phyloP scores from a whole-genome alignment of 768 basidiomycete genomes.

The Russula foetens region DNA sequence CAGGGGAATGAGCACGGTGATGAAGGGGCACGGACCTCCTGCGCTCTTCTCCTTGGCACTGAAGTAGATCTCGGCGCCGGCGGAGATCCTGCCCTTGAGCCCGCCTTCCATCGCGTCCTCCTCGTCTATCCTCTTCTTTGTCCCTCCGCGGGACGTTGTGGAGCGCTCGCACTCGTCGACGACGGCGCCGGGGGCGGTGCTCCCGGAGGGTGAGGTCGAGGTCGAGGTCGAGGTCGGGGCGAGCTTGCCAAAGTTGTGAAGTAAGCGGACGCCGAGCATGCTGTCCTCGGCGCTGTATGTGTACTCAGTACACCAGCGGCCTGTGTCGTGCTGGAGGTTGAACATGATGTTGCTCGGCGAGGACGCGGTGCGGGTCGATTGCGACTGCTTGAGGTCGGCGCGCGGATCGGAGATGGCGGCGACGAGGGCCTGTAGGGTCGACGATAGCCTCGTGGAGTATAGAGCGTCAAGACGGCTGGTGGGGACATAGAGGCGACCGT shows the following conservation, averaged over 20 bases:
- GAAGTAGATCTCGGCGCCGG: conserved; percentile 90
- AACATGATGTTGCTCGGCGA: conserved; percentile 63
- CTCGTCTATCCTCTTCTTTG: conserved; percentile 81
- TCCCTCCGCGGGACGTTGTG: conserved; percentile 22
- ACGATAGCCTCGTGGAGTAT: conserved; percentile 72
- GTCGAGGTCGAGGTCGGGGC: conserved; percentile 23
- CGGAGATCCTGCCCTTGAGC: conserved; percentile 80
- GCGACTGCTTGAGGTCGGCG: conserved; percentile 37
- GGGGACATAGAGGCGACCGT: conserved; percentile 87
- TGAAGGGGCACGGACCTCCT: conserved; percentile 46
- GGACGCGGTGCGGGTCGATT: conserved; percentile 36
- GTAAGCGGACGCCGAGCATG: conserved; percentile 82
- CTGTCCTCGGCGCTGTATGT: conserved; percentile 91
- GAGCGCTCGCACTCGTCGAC: conserved; percentile 28
- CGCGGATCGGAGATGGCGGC: conserved; percentile 81
- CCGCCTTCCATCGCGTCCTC: conserved; percentile 92
- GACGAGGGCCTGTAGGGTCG: conserved; percentile 73
- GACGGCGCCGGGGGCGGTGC: no score
- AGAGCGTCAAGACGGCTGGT: conserved; percentile 83
- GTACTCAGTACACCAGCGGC: conserved; percentile 90
- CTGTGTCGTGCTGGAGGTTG: conserved; percentile 85
- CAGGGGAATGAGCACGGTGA: no score
- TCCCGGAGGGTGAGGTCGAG: conserved; percentile 22
- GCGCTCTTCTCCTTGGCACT: conserved; percentile 90
- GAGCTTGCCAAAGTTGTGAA: conserved; percentile 87